A percentile compares a stretch with the other conserved stretches of the same genome.
Conservation (phyloP, 495 filamentous ascomycete genomes). For the Annulohypoxylon stygium region DNA sequence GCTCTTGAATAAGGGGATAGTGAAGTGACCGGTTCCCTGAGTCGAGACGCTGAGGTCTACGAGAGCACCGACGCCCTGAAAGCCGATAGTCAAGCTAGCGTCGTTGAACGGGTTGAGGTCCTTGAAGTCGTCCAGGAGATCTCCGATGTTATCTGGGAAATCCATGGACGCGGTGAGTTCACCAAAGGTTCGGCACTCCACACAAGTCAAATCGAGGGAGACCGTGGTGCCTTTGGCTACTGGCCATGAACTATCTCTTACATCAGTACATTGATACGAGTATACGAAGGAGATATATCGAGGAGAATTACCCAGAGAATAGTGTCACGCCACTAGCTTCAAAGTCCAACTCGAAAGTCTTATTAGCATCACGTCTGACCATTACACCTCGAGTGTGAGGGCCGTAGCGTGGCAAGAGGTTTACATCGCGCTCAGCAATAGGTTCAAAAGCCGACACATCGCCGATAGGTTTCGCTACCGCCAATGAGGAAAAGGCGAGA, state of each 20-base stretch:
- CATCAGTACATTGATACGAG: not conserved
- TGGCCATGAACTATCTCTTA: conserved; percentile 21
- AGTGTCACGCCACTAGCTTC: conserved; percentile 33
- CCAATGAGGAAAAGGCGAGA: conserved; percentile 35
- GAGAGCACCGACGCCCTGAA: conserved; percentile 45
- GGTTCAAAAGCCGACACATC: not conserved
- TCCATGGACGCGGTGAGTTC: conserved; percentile 39
- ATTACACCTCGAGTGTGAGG: conserved; percentile 20
- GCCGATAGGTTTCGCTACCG: conserved; percentile 33
- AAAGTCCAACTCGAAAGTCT: conserved; percentile 42
- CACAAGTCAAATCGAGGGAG: conserved; percentile 37
- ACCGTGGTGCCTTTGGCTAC: conserved; percentile 17
- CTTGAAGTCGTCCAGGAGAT: conserved; percentile 32
- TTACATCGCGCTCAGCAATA: conserved; percentile 11
- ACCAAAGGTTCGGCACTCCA: conserved; percentile 45
- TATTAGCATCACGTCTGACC: conserved; percentile 42
- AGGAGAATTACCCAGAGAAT: conserved; percentile 37
- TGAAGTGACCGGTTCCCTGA: conserved; percentile 33
- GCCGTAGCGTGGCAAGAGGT: conserved; percentile 16
- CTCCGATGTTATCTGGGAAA: conserved; percentile 44
- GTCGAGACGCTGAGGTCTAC: conserved; percentile 37
- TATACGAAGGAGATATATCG: not conserved
- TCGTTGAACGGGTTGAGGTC: conserved; percentile 42
- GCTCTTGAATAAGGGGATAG: conserved; percentile 35
- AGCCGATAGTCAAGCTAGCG: conserved; percentile 42